Conservation (phyloP, 495 filamentous ascomycete genomes). For the Aspergillus taichungensis region DNA sequence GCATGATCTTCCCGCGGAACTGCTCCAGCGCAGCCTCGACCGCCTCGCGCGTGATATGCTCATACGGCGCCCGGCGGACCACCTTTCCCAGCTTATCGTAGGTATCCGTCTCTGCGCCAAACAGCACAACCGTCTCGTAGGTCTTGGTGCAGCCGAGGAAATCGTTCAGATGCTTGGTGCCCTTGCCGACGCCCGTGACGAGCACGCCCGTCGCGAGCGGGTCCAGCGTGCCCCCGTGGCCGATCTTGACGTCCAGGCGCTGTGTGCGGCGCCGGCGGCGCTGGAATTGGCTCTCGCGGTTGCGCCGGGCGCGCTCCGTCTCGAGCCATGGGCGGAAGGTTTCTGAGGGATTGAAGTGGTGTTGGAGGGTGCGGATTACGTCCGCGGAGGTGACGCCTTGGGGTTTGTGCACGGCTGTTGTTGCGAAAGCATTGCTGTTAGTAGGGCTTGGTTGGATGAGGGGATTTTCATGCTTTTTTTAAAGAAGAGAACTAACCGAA, state of each 20-base stretch:
- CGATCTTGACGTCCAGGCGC: slow-evolving; percentile 74
- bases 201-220: slow-evolving; percentile 90
- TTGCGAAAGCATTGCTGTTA: not conserved
- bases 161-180: slow-evolving; percentile 68
- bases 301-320: slow-evolving; percentile 42
- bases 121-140: slow-evolving; percentile 82
- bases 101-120: slow-evolving; percentile 86
- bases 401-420: slow-evolving; percentile 87
- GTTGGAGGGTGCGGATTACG: slow-evolving; percentile 75
- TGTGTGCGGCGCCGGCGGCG: slow-evolving; percentile 45
- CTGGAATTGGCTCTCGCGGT: slow-evolving; percentile 45
- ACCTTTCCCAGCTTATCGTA: slow-evolving; percentile 84
- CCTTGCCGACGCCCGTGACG: slow-evolving; percentile 76
- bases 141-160: slow-evolving; percentile 86
- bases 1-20: slow-evolving; percentile 82
- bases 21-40: slow-evolving; percentile 67
- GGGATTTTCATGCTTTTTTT: not conserved
- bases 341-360: slow-evolving; percentile 68
- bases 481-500: slow-evolving; percentile 44
- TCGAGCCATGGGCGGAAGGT: slow-evolving; percentile 68
- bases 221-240: slow-evolving; percentile 93
- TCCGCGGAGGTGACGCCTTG: slow-evolving; percentile 74
- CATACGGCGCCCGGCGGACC: slow-evolving; percentile 60
- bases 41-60: slow-evolving; percentile 65
- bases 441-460: not conserved